phyloP scores from a whole-genome alignment of 257 asterid species.

The Euphrasia confusa region DNA sequence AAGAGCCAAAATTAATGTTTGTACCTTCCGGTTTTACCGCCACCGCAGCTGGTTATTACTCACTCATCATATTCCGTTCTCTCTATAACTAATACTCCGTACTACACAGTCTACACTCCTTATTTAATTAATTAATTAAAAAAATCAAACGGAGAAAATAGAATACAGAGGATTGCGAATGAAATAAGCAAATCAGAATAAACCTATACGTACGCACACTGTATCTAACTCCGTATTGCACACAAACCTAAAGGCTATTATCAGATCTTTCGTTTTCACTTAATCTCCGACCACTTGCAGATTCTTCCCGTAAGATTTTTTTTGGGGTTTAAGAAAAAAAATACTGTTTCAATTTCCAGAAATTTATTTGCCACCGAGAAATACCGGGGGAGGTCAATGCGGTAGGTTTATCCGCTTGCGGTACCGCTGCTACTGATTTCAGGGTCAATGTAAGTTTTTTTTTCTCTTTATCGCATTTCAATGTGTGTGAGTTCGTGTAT shows the following conservation, averaged over 20 bases:
- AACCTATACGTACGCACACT: conserved; percentile 16
- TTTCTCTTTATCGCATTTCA: background rate
- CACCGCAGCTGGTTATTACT: background rate
- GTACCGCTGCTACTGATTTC: conserved; percentile 30
- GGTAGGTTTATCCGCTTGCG: conserved; percentile 27
- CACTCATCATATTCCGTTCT: background rate
- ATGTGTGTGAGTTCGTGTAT: background rate
- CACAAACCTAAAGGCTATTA: background rate
- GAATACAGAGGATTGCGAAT: conserved; percentile 20
- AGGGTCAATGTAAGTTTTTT: conserved; percentile 30
- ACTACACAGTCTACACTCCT: too few species aligned
- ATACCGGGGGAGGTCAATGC: conserved; percentile 28
- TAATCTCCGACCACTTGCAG: conserved; percentile 27
- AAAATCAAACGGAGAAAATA: conserved; percentile 4
- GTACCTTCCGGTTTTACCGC: conserved; percentile 27
- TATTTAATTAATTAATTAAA: too few species aligned
- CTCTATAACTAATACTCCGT: conserved; percentile 7
- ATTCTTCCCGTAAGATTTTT: conserved; percentile 18
- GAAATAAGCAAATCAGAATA: conserved; percentile 17
- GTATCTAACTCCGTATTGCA: background rate
- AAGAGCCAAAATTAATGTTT: background rate
- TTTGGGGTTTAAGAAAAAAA: background rate
- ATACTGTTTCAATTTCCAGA: conserved; percentile 18
- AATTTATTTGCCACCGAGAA: conserved; percentile 14
- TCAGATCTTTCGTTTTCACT: conserved; percentile 37